Conservation (phyloP, 2,329 filamentous ascomycete genomes). For the Stenocarpella maydis region DNA sequence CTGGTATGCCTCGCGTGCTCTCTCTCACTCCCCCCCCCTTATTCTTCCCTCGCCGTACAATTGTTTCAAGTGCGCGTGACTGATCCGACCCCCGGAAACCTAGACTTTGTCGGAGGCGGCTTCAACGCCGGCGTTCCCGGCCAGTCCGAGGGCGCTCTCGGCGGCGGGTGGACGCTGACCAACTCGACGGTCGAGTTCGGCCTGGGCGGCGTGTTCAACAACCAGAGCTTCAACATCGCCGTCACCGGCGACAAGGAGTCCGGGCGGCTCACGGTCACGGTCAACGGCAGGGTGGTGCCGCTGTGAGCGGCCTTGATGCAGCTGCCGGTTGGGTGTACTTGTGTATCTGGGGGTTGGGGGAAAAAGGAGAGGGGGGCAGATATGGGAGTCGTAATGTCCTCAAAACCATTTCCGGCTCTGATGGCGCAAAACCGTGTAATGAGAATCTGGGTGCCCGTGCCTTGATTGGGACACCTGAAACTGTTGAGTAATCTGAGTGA, state of each 20-base stretch:
- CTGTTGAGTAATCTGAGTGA: background rate
- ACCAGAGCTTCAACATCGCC: constrained; percentile 16
- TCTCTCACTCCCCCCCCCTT: too few relatives aligned
- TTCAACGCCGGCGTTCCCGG: constrained; percentile 15
- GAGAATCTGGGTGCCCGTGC: background rate
- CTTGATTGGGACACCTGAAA: background rate
- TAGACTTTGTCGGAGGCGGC: constrained; percentile 10
- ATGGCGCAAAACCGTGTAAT: background rate
- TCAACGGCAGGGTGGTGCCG: background rate
- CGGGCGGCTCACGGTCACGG: background rate
- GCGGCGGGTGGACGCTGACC: constrained; percentile 19
- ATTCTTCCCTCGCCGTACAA: too few relatives aligned
- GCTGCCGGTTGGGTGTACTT: background rate
- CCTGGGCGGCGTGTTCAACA: constrained; percentile 14
- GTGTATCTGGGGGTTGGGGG: too few relatives aligned
- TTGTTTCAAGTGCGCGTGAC: too few relatives aligned
- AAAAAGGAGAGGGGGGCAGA: too few relatives aligned
- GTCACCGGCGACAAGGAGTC: constrained; percentile 9
- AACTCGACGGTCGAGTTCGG: constrained; percentile 19
- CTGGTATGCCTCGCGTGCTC: background rate
- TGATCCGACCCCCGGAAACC: too few relatives aligned
- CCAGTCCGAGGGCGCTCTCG: constrained; percentile 1
- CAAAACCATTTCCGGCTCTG: background rate
- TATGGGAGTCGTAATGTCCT: too few relatives aligned
- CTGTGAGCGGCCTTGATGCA: background rate